Evolutionary conservation across 139 green algal genomes (phyloP).

Genomic region (Chlorella sp.): DNA sequence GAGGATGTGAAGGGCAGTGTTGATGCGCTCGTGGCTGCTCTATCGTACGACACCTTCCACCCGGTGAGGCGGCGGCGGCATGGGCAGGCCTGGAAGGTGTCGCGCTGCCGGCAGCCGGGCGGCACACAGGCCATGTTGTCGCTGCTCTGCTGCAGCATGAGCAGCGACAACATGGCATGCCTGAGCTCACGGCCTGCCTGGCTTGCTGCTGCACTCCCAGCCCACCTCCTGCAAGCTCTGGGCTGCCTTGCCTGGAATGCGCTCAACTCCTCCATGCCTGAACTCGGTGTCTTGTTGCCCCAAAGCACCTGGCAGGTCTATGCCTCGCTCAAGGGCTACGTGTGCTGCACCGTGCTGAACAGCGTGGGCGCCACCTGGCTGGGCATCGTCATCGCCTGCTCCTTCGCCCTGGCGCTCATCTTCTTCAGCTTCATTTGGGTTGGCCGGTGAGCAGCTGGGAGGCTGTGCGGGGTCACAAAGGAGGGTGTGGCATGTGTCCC

Average conservation of each 20-base stretch:
- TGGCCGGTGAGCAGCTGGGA: not conserved
- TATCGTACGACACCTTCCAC: constrained; percentile 20
- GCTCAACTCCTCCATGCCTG: too few relatives aligned
- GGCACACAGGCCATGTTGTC: too few relatives aligned
- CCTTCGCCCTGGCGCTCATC: constrained; percentile 6
- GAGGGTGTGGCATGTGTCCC: too few relatives aligned
- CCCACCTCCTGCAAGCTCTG: not conserved
- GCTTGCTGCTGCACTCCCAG: too few relatives aligned
- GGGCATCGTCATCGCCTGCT: constrained; percentile 6
- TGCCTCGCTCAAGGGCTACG: not conserved
- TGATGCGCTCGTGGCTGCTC: constrained; percentile 2
- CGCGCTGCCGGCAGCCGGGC: too few relatives aligned
- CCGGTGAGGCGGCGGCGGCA: too few relatives aligned
- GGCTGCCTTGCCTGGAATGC: not conserved
- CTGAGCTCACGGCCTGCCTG: too few relatives aligned
- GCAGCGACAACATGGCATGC: too few relatives aligned
- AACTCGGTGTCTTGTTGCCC: too few relatives aligned
- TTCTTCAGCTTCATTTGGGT: not conserved
- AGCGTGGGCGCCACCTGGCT: constrained; percentile 7
- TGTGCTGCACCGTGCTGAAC: constrained; percentile 19
- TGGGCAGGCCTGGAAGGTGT: too few relatives aligned
- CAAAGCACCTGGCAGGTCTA: constrained; percentile 20
- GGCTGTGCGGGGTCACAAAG: too few relatives aligned
- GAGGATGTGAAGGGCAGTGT: not conserved
- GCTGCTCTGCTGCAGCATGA: too few relatives aligned